Base-by-base conservation (phyloP, 2,329 filamentous ascomycete genomes). In the Kalmusia sp. region DNA sequence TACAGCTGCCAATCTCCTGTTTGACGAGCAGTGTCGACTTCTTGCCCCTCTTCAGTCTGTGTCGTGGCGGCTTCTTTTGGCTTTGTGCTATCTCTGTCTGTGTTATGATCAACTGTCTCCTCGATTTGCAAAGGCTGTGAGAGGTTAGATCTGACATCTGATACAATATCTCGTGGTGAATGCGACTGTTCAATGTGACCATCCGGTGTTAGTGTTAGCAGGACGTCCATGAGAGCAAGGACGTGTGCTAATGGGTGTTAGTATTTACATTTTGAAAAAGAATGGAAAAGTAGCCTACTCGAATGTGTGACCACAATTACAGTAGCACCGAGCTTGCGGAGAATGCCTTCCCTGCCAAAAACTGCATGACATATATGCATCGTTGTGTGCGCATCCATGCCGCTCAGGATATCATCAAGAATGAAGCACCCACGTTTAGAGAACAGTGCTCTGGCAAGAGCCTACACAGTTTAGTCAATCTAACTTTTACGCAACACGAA, bases 391-490 rank as follows among this genome's bases (percentile, higher is more conserved):
- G 14, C 38, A 59, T 81, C 79, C 5, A 82, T 66, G 11, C 78
- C 79, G 45, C 75, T 78, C 11, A 82, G 68, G 6, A 77, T 72
- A 56, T 82, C 79, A 52, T 82, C 79, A 9, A 81, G 64, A 9
- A 82, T 67, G 25, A 81, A 60, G n/a, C 78, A 61, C n/a, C 71
- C 65, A 33, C 69, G 69, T 28, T 73, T 69, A 7, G 78, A 71
- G 60, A 81, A 82, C 5, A 81, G 64, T 14, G 80, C 79, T 41
- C 80, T 71, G 27, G 80, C 80, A 9, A 81, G 70, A 17, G 77
- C 22, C 24, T 50, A 24, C 11, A 24, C 6, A 34, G 14, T 14
- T 4, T 25, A 25, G n/a, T 49, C 40, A 49, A 25, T n/a, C 14
- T 15, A 25, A 14, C 22, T 11, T 38, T 19, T 17, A 33, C 17